Evolutionary conservation across 169 alveolate species (phyloP).

Genomic region (Cystoisospora suis): DNA sequence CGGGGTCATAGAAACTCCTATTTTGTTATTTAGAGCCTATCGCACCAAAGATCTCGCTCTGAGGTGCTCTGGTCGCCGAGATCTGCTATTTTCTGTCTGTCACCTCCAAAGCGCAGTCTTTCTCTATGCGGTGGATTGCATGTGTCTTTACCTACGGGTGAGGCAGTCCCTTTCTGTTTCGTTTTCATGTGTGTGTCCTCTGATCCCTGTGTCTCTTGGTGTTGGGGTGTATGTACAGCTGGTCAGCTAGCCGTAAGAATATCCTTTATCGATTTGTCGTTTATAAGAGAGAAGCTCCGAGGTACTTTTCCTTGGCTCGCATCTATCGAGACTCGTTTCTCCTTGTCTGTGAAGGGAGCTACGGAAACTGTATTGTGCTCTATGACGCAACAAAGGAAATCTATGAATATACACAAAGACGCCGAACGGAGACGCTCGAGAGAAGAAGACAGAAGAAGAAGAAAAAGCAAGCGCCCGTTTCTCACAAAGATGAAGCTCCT

Average conservation of each 20-base stretch:
- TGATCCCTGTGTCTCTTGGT: not conserved
- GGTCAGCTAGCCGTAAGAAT: not conserved
- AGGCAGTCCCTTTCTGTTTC: too few relatives aligned
- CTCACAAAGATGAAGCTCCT: too few relatives aligned
- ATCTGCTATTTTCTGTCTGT: not conserved
- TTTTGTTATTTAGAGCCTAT: too few relatives aligned
- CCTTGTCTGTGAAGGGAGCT: slow-evolving; percentile 8
- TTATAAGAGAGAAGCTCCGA: slow-evolving; percentile 9
- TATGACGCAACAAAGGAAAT: not conserved
- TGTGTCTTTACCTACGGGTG: too few relatives aligned
- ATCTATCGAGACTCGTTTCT: not conserved
- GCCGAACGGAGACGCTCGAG: not conserved
- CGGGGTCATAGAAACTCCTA: too few relatives aligned
- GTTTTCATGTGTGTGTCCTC: too few relatives aligned
- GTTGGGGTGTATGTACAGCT: not conserved
- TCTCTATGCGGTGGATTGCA: too few relatives aligned
- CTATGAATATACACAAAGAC: not conserved
- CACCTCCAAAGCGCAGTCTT: not conserved
- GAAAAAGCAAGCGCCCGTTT: too few relatives aligned
- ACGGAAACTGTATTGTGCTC: not conserved
- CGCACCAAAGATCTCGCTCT: not conserved
- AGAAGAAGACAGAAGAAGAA: not conserved
- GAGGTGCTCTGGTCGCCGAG: not conserved
- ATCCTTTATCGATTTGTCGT: not conserved
- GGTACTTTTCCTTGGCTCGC: not conserved